Conservation (phyloP, 2,329 filamentous ascomycete species). For the Fusarium pseudograminearum region DNA sequence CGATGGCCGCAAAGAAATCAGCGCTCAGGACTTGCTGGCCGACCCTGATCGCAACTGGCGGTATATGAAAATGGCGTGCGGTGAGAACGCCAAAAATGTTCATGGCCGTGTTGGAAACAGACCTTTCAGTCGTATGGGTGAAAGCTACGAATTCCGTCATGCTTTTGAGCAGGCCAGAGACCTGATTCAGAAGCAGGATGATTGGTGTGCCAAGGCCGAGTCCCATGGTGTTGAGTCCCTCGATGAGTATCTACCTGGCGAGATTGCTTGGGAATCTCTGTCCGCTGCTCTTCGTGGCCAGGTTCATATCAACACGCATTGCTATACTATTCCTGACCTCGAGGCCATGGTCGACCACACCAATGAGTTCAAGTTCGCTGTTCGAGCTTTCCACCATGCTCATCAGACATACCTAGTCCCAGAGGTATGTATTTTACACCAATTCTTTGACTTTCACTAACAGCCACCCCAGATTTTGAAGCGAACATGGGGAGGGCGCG, state of each 20-base stretch:
- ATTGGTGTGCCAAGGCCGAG: slow-evolving; percentile 73
- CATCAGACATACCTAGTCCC: slow-evolving; percentile 75
- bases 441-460: slow-evolving; percentile 15
- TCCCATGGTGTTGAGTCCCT: slow-evolving; percentile 62
- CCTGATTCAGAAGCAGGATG: slow-evolving; percentile 71
- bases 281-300: slow-evolving; percentile 73
- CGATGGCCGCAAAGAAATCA: slow-evolving; percentile 72
- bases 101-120: slow-evolving; percentile 67
- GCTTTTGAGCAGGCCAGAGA: slow-evolving; percentile 72
- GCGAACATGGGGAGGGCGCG: slow-evolving; percentile 64
- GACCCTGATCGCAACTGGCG: slow-evolving; percentile 74
- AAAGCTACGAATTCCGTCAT: slow-evolving; percentile 76
- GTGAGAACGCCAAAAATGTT: slow-evolving; percentile 74
- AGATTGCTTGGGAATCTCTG: slow-evolving; percentile 73
- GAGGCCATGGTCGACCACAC: slow-evolving; percentile 77
- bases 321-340: slow-evolving; percentile 76
- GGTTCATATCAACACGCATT: slow-evolving; percentile 77
- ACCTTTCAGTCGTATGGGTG: slow-evolving; percentile 72
- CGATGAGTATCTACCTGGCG: slow-evolving; percentile 69
- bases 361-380: slow-evolving; percentile 76
- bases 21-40: slow-evolving; percentile 72
- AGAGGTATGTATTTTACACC: slow-evolving; percentile 59
- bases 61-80: slow-evolving; percentile 83
- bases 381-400: slow-evolving; percentile 77
- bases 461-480: slow-evolving; percentile 60